A percentile compares a stretch with the other conserved stretches of the same genome.
Evolutionary conservation across 148 eudicot genomes (phyloP).

Genomic region (Drosera capensis): DNA sequence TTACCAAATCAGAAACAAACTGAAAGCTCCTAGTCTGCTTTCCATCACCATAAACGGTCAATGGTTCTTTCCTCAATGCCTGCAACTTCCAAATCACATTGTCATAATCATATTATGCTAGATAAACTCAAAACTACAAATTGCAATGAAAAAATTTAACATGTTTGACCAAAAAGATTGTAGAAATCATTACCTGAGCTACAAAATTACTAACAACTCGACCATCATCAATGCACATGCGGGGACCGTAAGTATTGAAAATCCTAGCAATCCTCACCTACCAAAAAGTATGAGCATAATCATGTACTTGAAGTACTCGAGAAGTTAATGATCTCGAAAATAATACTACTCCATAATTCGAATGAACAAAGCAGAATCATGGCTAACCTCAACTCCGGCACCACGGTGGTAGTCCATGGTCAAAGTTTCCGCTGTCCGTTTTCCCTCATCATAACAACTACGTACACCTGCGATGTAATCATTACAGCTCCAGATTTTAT

Average conservation of each 20-base stretch:
- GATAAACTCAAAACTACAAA: neutral
- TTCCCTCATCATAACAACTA: constrained; percentile 97
- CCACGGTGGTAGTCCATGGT: constrained; percentile 99
- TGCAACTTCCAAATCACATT: too few species aligned
- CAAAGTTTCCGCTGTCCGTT: constrained; percentile 93
- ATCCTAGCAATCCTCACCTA: constrained; percentile 98
- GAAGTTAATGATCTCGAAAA: neutral
- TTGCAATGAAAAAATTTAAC: too few species aligned
- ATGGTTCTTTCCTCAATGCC: constrained; percentile 93
- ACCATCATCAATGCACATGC: too few species aligned
- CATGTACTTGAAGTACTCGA: neutral
- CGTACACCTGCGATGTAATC: constrained; percentile 99
- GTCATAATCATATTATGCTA: neutral
- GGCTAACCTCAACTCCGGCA: constrained; percentile 81
- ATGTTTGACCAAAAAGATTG: too few species aligned
- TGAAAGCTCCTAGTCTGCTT: constrained; percentile 97
- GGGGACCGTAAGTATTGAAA: constrained; percentile 92
- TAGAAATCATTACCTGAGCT: constrained; percentile 52
- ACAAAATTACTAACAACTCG: constrained; percentile 98
- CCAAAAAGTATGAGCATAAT: neutral
- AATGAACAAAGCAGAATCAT: neutral
- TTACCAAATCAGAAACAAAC: constrained; percentile 89
- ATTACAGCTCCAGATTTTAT: too few species aligned
- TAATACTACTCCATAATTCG: neutral
- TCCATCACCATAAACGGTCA: constrained; percentile 97